Percentiles rank a stretch among this genome's conserved stretches.
phyloP scores from a whole-genome alignment of 2,329 filamentous ascomycete species.

The Fusarium verrucosum region DNA sequence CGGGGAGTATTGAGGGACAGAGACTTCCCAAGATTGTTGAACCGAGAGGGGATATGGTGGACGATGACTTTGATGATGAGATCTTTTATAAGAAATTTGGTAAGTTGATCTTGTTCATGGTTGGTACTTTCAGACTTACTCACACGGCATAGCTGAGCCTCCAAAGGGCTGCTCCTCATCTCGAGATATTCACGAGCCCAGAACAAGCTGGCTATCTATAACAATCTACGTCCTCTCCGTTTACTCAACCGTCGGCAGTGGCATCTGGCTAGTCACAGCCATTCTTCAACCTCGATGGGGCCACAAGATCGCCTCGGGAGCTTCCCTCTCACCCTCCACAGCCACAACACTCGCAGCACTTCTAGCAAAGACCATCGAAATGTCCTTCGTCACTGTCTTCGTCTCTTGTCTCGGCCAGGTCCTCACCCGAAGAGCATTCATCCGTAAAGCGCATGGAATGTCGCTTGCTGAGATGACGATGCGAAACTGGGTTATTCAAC shows the following conservation, averaged over 20 bases:
- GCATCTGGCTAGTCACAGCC: conserved; percentile 71
- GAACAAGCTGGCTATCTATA: conserved; percentile 60
- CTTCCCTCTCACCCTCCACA: conserved; percentile 66
- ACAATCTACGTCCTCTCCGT: conserved; percentile 61
- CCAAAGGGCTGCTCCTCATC: conserved; percentile 49
- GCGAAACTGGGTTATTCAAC: conserved; percentile 76
- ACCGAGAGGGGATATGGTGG: conserved; percentile 23
- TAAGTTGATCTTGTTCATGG: conserved; percentile 19
- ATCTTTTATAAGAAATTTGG: conserved; percentile 47
- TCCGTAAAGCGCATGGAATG: conserved; percentile 68
- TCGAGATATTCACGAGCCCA: conserved; percentile 45
- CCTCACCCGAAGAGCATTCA: conserved; percentile 73
- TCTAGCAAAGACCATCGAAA: conserved; percentile 78
- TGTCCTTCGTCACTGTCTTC: conserved; percentile 81
- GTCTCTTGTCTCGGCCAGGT: conserved; percentile 80
- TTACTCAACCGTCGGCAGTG: conserved; percentile 72
- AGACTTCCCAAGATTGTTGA: conserved; percentile 20
- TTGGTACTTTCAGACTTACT: not conserved
- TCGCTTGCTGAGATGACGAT: conserved; percentile 81
- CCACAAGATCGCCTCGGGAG: conserved; percentile 61
- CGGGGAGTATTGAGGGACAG: not conserved
- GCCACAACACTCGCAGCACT: conserved; percentile 74
- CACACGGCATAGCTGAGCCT: conserved; percentile 36
- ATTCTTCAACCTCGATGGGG: conserved; percentile 71
- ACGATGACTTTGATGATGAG: conserved; percentile 45